Percentiles rank a stretch among this genome's conserved stretches.
These are phyloP conservation scores for Corylus americana DNA, from an alignment of 306 rosid genomes.

Conservation along the genomic window DNA sequence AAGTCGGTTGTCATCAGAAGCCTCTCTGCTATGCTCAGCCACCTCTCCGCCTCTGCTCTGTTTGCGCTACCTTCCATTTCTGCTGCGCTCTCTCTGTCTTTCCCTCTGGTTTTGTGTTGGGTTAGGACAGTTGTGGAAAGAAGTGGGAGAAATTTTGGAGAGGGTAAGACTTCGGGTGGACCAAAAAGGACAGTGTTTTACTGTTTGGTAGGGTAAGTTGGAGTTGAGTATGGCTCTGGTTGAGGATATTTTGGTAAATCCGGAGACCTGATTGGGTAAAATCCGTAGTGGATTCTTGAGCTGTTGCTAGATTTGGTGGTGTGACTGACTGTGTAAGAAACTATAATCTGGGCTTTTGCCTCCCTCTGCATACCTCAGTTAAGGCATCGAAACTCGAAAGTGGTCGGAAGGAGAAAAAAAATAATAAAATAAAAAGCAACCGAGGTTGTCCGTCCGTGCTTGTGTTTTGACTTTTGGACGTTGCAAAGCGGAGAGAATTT, in stretches of 20 bases:
- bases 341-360: too few relatives aligned
- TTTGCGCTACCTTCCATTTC: constrained; percentile 40
- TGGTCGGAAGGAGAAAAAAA: too few relatives aligned
- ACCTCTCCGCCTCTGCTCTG: constrained; percentile 80
- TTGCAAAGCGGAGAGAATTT: too few relatives aligned
- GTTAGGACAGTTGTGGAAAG: background rate
- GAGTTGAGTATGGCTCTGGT: background rate
- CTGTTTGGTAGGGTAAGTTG: background rate
- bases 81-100: background rate
- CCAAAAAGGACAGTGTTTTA: background rate
- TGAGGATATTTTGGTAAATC: background rate
- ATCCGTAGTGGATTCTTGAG: background rate
- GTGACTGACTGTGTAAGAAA: too few relatives aligned
- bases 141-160: background rate
- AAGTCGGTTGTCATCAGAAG: constrained; percentile 73
- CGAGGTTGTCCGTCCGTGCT: too few relatives aligned
- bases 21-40: constrained; percentile 82
- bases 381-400: too few relatives aligned
- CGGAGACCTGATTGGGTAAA: too few relatives aligned
- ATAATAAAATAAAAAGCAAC: too few relatives aligned
- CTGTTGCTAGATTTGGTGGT: background rate
- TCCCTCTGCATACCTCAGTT: too few relatives aligned
- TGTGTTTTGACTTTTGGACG: too few relatives aligned
- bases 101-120: constrained; percentile 1
- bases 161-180: background rate